Percentiles rank a stretch among this genome's conserved stretches.
These are phyloP conservation scores for Hypoxylon fuscum DNA, from an alignment of 495 filamentous ascomycete species.

Conservation along the genomic window DNA sequence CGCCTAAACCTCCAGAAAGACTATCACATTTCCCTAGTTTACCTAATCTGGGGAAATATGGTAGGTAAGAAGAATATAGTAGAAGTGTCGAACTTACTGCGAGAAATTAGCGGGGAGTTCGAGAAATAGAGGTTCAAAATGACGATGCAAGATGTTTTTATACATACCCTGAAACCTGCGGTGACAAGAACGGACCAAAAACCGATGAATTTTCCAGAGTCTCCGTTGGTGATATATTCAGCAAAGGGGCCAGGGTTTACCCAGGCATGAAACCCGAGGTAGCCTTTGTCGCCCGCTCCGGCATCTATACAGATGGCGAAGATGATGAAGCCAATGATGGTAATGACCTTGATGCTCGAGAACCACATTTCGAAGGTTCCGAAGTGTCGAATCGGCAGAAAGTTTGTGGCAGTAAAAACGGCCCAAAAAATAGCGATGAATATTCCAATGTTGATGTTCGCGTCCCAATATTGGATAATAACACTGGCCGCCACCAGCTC, in stretches of 20 bases:
- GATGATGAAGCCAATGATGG: constrained; percentile 74
- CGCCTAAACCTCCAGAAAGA: too few relatives aligned
- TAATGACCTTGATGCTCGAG: constrained; percentile 78
- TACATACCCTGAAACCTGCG: constrained; percentile 56
- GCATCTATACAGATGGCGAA: constrained; percentile 73
- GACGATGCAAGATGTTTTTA: too few relatives aligned
- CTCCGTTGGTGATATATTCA: constrained; percentile 55
- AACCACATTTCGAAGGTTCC: constrained; percentile 82
- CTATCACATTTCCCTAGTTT: too few relatives aligned
- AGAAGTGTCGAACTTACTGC: too few relatives aligned
- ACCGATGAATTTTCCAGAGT: constrained; percentile 56
- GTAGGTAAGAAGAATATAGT: too few relatives aligned
- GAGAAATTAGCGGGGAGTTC: too few relatives aligned
- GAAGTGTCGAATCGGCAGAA: constrained; percentile 72
- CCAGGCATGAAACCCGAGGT: constrained; percentile 79
- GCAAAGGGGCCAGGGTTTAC: constrained; percentile 73
- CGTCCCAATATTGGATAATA: constrained; percentile 80
- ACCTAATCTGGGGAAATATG: too few relatives aligned
- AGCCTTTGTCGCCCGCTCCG: constrained; percentile 70
- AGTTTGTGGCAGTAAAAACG: constrained; percentile 70
- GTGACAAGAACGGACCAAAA: constrained; percentile 59
- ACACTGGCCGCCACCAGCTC: constrained; percentile 78
- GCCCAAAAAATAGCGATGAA: constrained; percentile 83
- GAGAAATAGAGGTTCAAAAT: too few relatives aligned
- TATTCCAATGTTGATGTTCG: constrained; percentile 63